Percentiles rank a stretch among this genome's conserved stretches.
Conservation (phyloP, 306 rosid genomes). For the Phaseolus lunatus region DNA sequence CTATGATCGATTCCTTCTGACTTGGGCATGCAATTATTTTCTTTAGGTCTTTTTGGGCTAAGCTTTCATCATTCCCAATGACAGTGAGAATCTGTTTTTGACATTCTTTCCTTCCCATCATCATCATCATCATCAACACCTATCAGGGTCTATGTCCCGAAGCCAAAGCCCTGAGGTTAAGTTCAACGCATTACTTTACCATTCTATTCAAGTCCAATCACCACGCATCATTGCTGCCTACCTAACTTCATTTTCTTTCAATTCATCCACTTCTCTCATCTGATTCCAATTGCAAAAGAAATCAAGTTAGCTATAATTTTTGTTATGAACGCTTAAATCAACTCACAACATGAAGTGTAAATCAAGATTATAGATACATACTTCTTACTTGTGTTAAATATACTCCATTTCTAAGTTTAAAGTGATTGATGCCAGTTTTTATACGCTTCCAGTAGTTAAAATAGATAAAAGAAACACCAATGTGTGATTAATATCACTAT, state of each 20-base stretch:
- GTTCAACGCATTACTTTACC: conserved; percentile 47
- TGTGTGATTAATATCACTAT: neutral
- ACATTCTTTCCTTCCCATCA: conserved; percentile 37
- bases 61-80: conserved; percentile 55
- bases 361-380: neutral
- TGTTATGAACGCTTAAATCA: neutral
- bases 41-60: conserved; percentile 35
- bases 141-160: conserved; percentile 45
- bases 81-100: conserved; percentile 43
- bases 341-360: neutral
- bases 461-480: neutral
- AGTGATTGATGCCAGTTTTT: conserved; percentile 11
- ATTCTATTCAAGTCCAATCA: conserved; percentile 32
- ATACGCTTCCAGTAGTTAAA: neutral
- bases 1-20: conserved; percentile 38
- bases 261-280: conserved; percentile 21
- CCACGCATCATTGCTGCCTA: conserved; percentile 47
- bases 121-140: neutral
- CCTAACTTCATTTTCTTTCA: conserved; percentile 48
- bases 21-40: conserved; percentile 43
- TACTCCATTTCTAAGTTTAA: conserved; percentile 10
- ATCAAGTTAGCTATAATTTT: conserved; percentile 42
- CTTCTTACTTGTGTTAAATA: neutral
- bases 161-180: conserved; percentile 40
- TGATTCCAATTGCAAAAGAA: conserved; percentile 30